Evolutionary conservation across 495 filamentous ascomycete species (phyloP).

Genomic region (Penicillium ucsense): DNA sequence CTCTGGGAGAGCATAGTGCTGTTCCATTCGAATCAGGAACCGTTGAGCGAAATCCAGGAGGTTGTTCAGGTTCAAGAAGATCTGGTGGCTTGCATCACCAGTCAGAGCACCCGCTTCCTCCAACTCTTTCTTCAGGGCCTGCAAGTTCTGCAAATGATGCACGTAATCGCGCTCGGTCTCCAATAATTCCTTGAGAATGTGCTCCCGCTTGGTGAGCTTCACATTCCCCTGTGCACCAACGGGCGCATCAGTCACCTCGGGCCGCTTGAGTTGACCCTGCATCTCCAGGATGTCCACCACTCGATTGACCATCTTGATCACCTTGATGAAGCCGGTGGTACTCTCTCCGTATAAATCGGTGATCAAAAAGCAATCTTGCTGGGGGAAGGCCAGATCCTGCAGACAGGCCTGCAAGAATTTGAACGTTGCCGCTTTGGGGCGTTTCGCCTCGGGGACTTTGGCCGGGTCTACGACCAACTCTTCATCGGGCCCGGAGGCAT

Average conservation of each 20-base stretch:
- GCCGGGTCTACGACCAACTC: conserved; percentile 53
- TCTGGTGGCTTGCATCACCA: conserved; percentile 84
- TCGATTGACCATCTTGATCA: conserved; percentile 73
- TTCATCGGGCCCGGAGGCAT: conserved; percentile 58
- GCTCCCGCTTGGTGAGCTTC: conserved; percentile 69
- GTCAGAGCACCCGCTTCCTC: conserved; percentile 80
- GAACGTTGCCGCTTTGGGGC: conserved; percentile 60
- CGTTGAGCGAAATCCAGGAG: conserved; percentile 90
- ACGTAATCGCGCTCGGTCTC: conserved; percentile 96
- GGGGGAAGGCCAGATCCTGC: conserved; percentile 61
- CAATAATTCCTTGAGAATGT: conserved; percentile 82
- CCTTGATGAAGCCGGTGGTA: conserved; percentile 96
- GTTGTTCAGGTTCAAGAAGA: conserved; percentile 91
- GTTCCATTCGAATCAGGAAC: conserved; percentile 91
- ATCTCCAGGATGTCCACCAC: conserved; percentile 80
- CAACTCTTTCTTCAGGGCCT: conserved; percentile 82
- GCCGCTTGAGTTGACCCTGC: conserved; percentile 55
- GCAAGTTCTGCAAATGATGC: conserved; percentile 91
- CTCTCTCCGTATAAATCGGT: conserved; percentile 86
- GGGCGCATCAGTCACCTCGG: conserved; percentile 32
- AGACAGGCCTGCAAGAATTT: conserved; percentile 62
- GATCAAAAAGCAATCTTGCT: conserved; percentile 82
- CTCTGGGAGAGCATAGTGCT: conserved; percentile 74
- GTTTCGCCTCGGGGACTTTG: conserved; percentile 51
- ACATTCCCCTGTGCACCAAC: conserved; percentile 32